phyloP scores from a whole-genome alignment of 805 yeast genomes.

The Hermanozyma aechmeae region DNA sequence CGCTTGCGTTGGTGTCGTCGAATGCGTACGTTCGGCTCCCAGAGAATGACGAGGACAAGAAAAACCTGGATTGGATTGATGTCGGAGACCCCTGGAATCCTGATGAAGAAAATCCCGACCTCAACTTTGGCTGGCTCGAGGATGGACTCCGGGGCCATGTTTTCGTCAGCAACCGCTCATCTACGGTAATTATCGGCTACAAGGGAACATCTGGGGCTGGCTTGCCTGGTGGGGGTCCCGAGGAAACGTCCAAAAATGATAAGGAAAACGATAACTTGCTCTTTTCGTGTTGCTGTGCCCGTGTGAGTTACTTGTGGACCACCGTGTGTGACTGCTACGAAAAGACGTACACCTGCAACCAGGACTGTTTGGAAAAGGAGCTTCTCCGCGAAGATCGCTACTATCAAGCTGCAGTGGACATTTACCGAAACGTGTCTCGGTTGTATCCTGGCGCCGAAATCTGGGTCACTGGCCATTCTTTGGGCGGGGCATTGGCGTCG shows the following conservation, averaged over 20 bases:
- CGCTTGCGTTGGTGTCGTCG: constrained; percentile 78
- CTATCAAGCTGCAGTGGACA: constrained; percentile 68
- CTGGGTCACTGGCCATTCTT: constrained; percentile 93
- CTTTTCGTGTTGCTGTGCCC: constrained; percentile 93
- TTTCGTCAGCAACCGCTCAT: constrained; percentile 50
- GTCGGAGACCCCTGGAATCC: constrained; percentile 44
- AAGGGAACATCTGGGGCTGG: constrained; percentile 90
- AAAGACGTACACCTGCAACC: constrained; percentile 79
- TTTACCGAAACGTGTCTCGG: constrained; percentile 61
- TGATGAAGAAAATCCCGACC: constrained; percentile 44
- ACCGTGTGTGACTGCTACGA: constrained; percentile 93
- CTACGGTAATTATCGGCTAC: constrained; percentile 65
- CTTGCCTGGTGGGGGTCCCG: constrained; percentile 36
- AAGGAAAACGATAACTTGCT: constrained; percentile 79
- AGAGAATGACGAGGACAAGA: constrained; percentile 34
- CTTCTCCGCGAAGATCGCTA: constrained; percentile 68
- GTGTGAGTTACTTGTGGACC: constrained; percentile 84
- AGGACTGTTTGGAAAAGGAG: constrained; percentile 74
- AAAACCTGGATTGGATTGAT: constrained; percentile 78
- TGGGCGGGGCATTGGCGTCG: constrained; percentile 83
- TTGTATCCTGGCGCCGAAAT: constrained; percentile 64
- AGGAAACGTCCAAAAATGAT: constrained; percentile 73
- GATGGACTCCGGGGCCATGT: constrained; percentile 88
- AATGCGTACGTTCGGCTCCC: constrained; percentile 85
- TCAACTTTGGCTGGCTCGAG: constrained; percentile 77